Evolutionary conservation across 2,329 filamentous ascomycete species (phyloP).

Genomic region (Calonectria pseudoreteaudii): DNA sequence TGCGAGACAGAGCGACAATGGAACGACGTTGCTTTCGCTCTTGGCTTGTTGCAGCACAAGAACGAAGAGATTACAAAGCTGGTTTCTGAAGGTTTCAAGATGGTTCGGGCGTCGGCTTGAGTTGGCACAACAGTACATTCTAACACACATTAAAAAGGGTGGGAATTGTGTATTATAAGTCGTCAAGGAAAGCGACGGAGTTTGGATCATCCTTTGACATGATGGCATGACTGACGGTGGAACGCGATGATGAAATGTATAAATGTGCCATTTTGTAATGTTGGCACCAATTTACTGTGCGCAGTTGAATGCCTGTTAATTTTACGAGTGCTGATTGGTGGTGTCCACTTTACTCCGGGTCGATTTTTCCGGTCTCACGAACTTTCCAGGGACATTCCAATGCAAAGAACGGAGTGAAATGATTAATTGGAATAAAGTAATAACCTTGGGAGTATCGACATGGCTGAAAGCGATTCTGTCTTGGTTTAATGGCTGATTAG

Average conservation of each 20-base stretch:
- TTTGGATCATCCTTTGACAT: constrained; percentile 34
- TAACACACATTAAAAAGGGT: constrained; percentile 6
- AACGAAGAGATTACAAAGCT: constrained; percentile 88
- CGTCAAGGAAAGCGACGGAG: constrained; percentile 27
- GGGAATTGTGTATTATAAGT: constrained; percentile 19
- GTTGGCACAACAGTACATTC: constrained; percentile 10
- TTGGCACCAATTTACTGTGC: constrained; percentile 33
- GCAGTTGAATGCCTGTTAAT: constrained; percentile 21
- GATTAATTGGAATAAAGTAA: background rate
- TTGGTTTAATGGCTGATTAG: background rate
- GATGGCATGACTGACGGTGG: constrained; percentile 39
- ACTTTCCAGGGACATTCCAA: background rate
- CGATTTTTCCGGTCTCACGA: background rate
- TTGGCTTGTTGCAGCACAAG: constrained; percentile 91
- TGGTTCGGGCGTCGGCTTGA: constrained; percentile 73
- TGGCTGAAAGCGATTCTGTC: background rate
- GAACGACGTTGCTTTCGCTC: constrained; percentile 95
- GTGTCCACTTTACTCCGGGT: constrained; percentile 24
- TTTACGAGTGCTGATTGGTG: constrained; percentile 7
- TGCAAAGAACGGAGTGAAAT: background rate
- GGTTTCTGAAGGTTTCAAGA: constrained; percentile 79
- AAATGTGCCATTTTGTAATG: constrained; percentile 32
- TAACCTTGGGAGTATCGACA: background rate
- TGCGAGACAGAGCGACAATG: constrained; percentile 96
- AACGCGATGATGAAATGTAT: constrained; percentile 36